Base-by-base conservation (phyloP, 495 filamentous ascomycete species). In the Viridothelium virens region DNA sequence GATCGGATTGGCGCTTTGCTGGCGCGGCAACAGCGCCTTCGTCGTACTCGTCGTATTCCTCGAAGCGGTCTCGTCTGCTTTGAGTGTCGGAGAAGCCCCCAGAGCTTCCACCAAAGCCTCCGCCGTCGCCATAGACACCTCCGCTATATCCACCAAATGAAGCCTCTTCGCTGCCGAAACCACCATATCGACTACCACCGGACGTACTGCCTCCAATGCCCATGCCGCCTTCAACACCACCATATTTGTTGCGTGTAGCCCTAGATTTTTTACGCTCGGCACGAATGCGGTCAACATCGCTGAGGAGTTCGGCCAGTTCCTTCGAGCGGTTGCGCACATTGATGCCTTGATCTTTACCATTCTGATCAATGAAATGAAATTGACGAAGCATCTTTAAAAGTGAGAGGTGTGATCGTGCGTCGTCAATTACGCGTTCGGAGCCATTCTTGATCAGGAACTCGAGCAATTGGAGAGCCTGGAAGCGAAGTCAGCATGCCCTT, bases 381-480 rank as follows among this genome's bases (percentile, higher is more conserved):
- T 99, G 94, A 64, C 94, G 89, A 47, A 99, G 85, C 95, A 97
- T 99, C 75, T 96, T 96, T 61, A 99, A 81, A 36, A 97, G 85
- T 25, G 91, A 93, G 73, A 97, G 83, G 75, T 99, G 94, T 63
- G 91, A 91, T 66, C 95, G 86, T 56, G 93, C 95, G 77, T 99
- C 95, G 79, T 99, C 94, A 67, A 99, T 92, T 47, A 99, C 94
- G 47, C 96, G 85, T 75, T 99, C 94, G 34, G 94, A 97, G 63
- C 94, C 94, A 73, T 99, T 96, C 82, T 97, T 97, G 78, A 99
- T 88, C 38, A 99, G 84, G 76, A 96, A 97, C 75, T 99, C 94
- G 70, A 99, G 87, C 36, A 99, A 83, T 80, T 97, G 94, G 31
- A 99, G 89, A 61, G 86, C 86, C 87, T 89, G 64, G 33, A 62